Conservation (phyloP, 352 stramenopile species). For the Pythium aristosporum region DNA sequence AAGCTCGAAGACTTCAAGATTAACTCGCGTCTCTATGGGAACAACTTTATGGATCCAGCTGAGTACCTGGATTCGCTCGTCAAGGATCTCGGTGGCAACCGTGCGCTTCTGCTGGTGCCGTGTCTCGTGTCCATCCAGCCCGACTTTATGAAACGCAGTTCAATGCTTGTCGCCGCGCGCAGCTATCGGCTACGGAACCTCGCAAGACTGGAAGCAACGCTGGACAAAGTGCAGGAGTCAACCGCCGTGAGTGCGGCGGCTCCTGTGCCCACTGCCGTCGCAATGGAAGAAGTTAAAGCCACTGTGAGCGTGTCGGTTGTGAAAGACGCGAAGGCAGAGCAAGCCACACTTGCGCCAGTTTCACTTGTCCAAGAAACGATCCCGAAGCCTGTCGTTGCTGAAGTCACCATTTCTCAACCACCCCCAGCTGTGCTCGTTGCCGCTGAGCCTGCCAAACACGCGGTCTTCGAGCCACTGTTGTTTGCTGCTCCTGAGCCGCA, state of each 20-base stretch:
- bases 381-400: no score
- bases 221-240: slow-evolving; percentile 19
- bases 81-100: slow-evolving; percentile 52
- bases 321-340: no score
- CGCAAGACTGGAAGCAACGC: slow-evolving; percentile 34
- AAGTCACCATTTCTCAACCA: no score
- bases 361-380: neutral
- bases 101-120: slow-evolving; percentile 61
- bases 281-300: no score
- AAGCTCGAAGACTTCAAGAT: slow-evolving; percentile 81
- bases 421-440: no score
- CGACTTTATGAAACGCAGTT: slow-evolving; percentile 55
- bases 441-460: neutral
- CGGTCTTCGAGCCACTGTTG: neutral
- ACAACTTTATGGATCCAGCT: slow-evolving; percentile 73
- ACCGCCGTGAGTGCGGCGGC: neutral
- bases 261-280: neutral
- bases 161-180: slow-evolving; percentile 47
- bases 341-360: no score
- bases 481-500: neutral
- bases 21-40: slow-evolving; percentile 72
- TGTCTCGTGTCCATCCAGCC: slow-evolving; percentile 66
- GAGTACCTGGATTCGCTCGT: slow-evolving; percentile 72
- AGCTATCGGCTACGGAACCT: slow-evolving; percentile 54
- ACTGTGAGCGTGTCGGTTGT: neutral